These are phyloP conservation scores for Cicer cuneatum DNA, from an alignment of 306 rosid genomes.

Conservation along the genomic window DNA sequence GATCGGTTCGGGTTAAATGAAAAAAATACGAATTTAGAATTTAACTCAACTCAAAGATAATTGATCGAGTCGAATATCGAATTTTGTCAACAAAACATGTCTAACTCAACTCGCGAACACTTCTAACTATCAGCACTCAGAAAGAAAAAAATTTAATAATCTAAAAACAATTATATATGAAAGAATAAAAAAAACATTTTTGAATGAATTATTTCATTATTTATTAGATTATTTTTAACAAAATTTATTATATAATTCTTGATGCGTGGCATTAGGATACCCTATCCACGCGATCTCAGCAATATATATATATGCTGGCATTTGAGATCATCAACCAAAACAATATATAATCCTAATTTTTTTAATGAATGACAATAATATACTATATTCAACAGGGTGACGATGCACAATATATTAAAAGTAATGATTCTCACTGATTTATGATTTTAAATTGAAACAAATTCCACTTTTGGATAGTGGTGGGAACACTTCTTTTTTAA, in stretches of 20 bases:
- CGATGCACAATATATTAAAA: not conserved
- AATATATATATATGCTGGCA: not conserved
- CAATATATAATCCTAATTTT: not conserved
- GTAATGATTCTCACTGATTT: not conserved
- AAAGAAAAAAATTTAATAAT: too few species aligned
- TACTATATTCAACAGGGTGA: not conserved
- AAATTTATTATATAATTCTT: not conserved
- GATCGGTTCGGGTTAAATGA: too few species aligned
- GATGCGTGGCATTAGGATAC: not conserved
- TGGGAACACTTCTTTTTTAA: not conserved
- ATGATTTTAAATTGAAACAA: not conserved
- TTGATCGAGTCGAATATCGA: too few species aligned
- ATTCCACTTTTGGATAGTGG: not conserved
- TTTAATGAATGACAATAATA: not conserved
- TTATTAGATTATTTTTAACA: not conserved
- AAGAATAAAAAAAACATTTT: too few species aligned
- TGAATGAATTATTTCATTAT: not conserved
- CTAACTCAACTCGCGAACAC: too few species aligned
- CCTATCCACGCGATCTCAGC: not conserved
- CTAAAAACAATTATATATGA: too few species aligned
- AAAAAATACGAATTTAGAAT: too few species aligned
- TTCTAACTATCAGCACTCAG: too few species aligned
- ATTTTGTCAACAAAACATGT: too few species aligned
- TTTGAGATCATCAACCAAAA: not conserved
- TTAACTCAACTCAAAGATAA: too few species aligned